These are phyloP conservation scores for Agrostemma githago DNA, from an alignment of 148 eudicot genomes.

Conservation along the genomic window DNA sequence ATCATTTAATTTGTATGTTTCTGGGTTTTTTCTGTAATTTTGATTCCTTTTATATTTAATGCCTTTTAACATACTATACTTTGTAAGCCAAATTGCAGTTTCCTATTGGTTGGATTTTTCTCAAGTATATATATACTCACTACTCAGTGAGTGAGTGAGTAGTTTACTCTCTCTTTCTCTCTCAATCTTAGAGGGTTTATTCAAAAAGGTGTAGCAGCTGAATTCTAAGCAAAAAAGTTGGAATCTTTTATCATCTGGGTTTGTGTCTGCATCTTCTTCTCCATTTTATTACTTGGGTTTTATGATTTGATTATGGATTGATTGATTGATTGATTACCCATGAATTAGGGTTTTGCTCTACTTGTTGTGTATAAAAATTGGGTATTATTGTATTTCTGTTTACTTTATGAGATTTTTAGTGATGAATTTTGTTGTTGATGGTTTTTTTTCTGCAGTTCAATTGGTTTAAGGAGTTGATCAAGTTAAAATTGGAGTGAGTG, in stretches of 20 bases:
- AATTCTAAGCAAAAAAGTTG: conserved; percentile 6
- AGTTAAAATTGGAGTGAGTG: conserved; percentile 1
- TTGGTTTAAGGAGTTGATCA: conserved; percentile 20
- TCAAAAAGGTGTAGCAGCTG: background rate
- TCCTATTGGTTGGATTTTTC: conserved; percentile 19
- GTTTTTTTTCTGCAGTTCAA: conserved; percentile 19
- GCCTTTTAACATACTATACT: conserved; percentile 11
- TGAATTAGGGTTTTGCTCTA: background rate
- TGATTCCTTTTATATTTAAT: background rate
- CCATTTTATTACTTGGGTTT: background rate
- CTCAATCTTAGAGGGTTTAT: conserved; percentile 12
- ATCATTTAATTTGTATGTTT: background rate
- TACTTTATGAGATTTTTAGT: background rate
- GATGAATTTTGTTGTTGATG: conserved; percentile 3
- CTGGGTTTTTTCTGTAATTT: background rate
- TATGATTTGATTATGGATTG: background rate
- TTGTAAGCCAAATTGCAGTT: conserved; percentile 21
- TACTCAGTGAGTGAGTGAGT: background rate
- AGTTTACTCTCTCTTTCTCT: background rate
- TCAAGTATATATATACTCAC: background rate
- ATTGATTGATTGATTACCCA: background rate
- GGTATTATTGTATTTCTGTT: background rate
- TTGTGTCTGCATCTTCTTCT: background rate
- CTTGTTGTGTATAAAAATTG: background rate
- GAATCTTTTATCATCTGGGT: conserved; percentile 6